Percentiles rank a stretch among this genome's conserved stretches.
Evolutionary conservation across 805 yeast genomes (phyloP).

Genomic region (Diddensiella santjacobensis): DNA sequence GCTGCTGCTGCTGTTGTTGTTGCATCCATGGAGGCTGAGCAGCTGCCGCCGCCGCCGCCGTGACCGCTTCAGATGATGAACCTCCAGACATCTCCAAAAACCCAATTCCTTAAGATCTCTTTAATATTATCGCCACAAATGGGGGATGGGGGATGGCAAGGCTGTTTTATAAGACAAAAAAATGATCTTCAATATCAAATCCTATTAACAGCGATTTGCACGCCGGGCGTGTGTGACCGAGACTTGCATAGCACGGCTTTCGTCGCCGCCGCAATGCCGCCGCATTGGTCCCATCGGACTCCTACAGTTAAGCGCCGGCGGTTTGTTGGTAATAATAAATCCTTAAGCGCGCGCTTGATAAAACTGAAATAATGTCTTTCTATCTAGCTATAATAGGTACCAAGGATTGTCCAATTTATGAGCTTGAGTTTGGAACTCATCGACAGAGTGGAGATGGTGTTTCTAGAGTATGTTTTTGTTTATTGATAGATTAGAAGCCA

Average conservation of each 20-base stretch:
- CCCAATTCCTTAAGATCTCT: background rate
- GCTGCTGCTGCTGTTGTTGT: too few relatives aligned
- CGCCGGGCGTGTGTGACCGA: background rate
- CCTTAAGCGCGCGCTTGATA: too few relatives aligned
- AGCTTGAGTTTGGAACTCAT: constrained; percentile 76
- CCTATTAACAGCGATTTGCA: background rate
- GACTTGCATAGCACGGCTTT: background rate
- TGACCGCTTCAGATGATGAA: background rate
- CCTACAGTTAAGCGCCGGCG: too few relatives aligned
- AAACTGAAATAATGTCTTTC: constrained; percentile 60
- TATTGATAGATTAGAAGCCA: background rate
- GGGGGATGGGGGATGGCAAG: too few relatives aligned
- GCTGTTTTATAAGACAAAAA: background rate
- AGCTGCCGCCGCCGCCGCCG: background rate
- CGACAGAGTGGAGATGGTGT: constrained; percentile 64
- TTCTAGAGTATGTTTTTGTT: constrained; percentile 40
- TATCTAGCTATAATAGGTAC: constrained; percentile 87
- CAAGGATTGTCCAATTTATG: constrained; percentile 80
- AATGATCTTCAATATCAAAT: too few relatives aligned
- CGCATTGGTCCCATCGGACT: background rate
- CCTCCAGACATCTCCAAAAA: background rate
- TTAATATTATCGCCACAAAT: too few relatives aligned
- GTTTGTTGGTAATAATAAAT: too few relatives aligned
- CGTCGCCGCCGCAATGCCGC: too few relatives aligned
- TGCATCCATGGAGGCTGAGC: background rate